phyloP scores from a whole-genome alignment of 495 filamentous ascomycete genomes.

The Beverwykella pulmonaria region DNA sequence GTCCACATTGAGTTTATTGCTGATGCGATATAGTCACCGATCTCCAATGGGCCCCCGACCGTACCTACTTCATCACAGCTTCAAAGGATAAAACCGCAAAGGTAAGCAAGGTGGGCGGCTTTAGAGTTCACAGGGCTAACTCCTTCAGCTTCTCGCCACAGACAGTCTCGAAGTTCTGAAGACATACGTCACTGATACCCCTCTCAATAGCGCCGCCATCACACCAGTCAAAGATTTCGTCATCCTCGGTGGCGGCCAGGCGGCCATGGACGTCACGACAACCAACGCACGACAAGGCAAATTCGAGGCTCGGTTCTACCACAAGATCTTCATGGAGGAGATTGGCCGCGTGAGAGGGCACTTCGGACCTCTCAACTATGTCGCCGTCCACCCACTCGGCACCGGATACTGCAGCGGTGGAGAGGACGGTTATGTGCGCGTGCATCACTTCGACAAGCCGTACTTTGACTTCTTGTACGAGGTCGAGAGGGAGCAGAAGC shows the following conservation, averaged over 20 bases:
- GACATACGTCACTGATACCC: slow-evolving; percentile 90
- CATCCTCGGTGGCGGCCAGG: slow-evolving; percentile 95
- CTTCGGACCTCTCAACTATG: slow-evolving; percentile 90
- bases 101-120: no score
- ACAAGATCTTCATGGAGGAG: slow-evolving; percentile 98
- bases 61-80: slow-evolving; percentile 96
- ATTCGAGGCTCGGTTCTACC: slow-evolving; percentile 98
- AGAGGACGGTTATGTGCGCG: slow-evolving; percentile 97
- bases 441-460: slow-evolving; percentile 96
- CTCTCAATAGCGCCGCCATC: slow-evolving; percentile 90
- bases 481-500: slow-evolving; percentile 70
- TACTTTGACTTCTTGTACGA: slow-evolving; percentile 99
- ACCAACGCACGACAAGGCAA: slow-evolving; percentile 92
- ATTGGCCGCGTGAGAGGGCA: slow-evolving; percentile 95
- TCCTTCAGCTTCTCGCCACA: slow-evolving; percentile 69
- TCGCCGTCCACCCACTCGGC: slow-evolving; percentile 87
- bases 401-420: slow-evolving; percentile 90
- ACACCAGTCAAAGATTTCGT: slow-evolving; percentile 95
- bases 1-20: background rate
- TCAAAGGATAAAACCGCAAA: slow-evolving; percentile 98
- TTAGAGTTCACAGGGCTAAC: no score
- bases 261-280: slow-evolving; percentile 98
- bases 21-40: slow-evolving; percentile 66
- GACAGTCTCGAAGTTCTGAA: slow-evolving; percentile 88
- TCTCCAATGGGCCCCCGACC: slow-evolving; percentile 89